These are phyloP conservation scores for Penicillium hesseltinei DNA, from an alignment of 2,329 filamentous ascomycete species.

Conservation along the genomic window DNA sequence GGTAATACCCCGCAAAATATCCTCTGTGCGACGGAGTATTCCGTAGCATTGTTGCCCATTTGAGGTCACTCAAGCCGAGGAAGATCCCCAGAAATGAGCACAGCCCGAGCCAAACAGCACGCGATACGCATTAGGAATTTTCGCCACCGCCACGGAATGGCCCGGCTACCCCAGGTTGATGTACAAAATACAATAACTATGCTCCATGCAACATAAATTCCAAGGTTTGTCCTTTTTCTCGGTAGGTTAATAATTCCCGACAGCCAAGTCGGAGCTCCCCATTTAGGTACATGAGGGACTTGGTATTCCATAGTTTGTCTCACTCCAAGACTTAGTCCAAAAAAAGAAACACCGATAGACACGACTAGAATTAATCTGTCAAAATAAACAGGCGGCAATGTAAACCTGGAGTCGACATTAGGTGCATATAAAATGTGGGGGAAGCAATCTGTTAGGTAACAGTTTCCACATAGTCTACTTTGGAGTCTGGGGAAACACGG, in stretches of 20 bases:
- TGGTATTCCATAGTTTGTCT: background rate
- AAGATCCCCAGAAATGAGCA: background rate
- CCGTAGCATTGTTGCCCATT: no score
- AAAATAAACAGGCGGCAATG: background rate
- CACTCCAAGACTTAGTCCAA: background rate
- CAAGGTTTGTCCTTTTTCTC: background rate
- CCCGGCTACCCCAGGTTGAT: background rate
- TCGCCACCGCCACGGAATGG: background rate
- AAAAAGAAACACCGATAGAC: background rate
- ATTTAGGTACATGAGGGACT: background rate
- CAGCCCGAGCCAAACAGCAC: background rate
- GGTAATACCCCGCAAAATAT: background rate
- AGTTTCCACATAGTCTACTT: slow-evolving; percentile 25
- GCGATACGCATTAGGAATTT: background rate
- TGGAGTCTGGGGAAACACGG: slow-evolving; percentile 9
- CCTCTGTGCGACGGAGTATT: background rate
- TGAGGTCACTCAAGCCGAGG: background rate
- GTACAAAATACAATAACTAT: no score
- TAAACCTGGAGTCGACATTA: background rate
- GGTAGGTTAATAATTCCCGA: background rate
- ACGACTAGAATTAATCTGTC: background rate
- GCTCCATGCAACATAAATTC: no score
- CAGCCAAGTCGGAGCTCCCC: slow-evolving; percentile 5
- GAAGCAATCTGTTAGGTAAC: slow-evolving; percentile 30
- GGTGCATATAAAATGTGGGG: slow-evolving; percentile 27